phyloP scores from a whole-genome alignment of 2,329 filamentous ascomycete species.

The Colletotrichum musicola region DNA sequence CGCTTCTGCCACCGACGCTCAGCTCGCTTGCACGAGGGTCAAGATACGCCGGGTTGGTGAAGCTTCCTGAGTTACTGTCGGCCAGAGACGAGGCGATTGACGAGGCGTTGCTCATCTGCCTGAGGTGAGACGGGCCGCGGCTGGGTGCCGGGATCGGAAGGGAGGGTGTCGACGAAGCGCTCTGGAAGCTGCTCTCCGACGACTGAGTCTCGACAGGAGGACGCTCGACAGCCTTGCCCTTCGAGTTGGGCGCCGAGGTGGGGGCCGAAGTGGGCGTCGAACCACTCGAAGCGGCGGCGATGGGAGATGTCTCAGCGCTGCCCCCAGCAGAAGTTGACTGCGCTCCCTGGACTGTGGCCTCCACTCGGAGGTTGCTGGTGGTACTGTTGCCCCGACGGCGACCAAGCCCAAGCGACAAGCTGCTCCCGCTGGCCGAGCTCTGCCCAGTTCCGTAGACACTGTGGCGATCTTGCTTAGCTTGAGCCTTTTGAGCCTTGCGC shows the following conservation, averaged over 20 bases:
- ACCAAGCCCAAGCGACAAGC: slow-evolving; percentile 71
- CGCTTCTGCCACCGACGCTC: slow-evolving; percentile 61
- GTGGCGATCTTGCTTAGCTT: slow-evolving; percentile 56
- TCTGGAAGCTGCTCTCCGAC: slow-evolving; percentile 35
- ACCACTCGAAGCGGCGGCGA: slow-evolving; percentile 49
- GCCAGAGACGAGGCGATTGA: slow-evolving; percentile 83
- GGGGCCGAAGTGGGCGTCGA: slow-evolving; percentile 48
- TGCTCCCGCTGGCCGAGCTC: slow-evolving; percentile 72
- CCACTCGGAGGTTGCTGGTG: slow-evolving; percentile 70
- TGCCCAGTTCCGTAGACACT: slow-evolving; percentile 55
- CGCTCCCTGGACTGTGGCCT: slow-evolving; percentile 63
- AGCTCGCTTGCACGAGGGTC: slow-evolving; percentile 67
- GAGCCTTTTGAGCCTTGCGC: slow-evolving; percentile 77
- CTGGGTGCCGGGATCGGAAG: slow-evolving; percentile 63
- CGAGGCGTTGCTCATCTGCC: slow-evolving; percentile 89
- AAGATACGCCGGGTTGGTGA: slow-evolving; percentile 51
- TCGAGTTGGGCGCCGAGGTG: slow-evolving; percentile 57
- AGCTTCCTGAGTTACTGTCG: slow-evolving; percentile 73
- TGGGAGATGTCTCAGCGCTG: slow-evolving; percentile 42
- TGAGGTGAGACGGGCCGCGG: slow-evolving; percentile 76
- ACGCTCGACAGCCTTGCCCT: slow-evolving; percentile 80
- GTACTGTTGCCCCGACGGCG: slow-evolving; percentile 71
- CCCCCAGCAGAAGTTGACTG: slow-evolving; percentile 28
- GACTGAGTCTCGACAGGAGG: slow-evolving; percentile 43
- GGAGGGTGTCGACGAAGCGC: slow-evolving; percentile 51